Evolutionary conservation across 2,329 filamentous ascomycete genomes (phyloP).

Genomic region (Lomentospora prolificans): DNA sequence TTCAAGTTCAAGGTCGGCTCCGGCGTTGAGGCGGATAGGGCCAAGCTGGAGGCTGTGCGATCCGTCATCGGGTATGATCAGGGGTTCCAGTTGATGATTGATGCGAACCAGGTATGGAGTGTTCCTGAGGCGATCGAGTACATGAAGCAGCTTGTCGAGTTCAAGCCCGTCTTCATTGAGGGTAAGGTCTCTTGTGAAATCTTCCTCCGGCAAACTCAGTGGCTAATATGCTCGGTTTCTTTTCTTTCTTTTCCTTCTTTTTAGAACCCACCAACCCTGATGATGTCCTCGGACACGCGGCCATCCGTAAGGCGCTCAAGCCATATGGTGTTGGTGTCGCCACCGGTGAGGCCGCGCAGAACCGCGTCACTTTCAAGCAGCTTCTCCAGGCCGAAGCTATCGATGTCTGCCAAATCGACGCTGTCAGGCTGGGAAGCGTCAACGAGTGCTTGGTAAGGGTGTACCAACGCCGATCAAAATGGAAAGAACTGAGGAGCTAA

Average conservation of each 20-base stretch:
- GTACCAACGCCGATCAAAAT: background rate
- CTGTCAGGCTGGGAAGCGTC: constrained; percentile 57
- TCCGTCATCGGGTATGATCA: constrained; percentile 56
- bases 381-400: constrained; percentile 53
- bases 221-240: too few species aligned
- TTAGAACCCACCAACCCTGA: constrained; percentile 59
- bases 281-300: constrained; percentile 58
- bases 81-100: constrained; percentile 58
- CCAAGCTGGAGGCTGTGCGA: constrained; percentile 46
- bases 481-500: too few species aligned
- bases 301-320: constrained; percentile 53
- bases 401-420: constrained; percentile 59
- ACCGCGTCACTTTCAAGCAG: constrained; percentile 64
- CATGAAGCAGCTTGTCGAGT: constrained; percentile 55
- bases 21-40: constrained; percentile 46
- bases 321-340: constrained; percentile 55
- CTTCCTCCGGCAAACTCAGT: too few species aligned
- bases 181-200: too few species aligned
- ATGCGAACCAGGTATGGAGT: constrained; percentile 61
- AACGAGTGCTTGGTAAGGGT: constrained; percentile 27
- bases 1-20: constrained; percentile 62
- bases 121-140: constrained; percentile 59
- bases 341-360: constrained; percentile 63
- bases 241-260: background rate
- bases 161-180: constrained; percentile 55